These are phyloP conservation scores for Straminergon stramineum DNA, from an alignment of 225 moss, liverwort and hornwort species.

Conservation along the genomic window DNA sequence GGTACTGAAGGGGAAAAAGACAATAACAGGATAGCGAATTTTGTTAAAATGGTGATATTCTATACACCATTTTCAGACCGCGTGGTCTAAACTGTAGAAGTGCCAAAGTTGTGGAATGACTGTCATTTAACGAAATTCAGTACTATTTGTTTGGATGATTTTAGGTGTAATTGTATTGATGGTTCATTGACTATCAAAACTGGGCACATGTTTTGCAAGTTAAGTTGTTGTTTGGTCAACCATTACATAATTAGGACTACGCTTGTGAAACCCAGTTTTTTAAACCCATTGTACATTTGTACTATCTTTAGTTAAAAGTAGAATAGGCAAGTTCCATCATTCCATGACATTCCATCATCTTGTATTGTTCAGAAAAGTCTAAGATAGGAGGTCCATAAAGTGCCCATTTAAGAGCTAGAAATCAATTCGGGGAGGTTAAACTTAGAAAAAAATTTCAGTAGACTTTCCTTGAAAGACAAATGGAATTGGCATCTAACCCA, in stretches of 20 bases:
- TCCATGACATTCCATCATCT: not conserved
- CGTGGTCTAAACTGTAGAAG: no score
- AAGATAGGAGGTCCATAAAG: not conserved
- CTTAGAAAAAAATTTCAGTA: no score
- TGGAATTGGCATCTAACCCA: no score
- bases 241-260: not conserved
- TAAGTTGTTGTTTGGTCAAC: not conserved
- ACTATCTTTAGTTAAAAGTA: not conserved
- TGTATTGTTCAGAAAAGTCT: not conserved
- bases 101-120: no score
- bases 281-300: not conserved
- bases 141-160: not conserved
- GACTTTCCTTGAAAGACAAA: no score
- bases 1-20: not conserved
- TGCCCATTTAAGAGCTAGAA: not conserved
- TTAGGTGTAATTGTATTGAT: not conserved
- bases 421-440: no score
- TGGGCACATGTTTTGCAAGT: not conserved
- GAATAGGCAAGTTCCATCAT: not conserved
- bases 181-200: not conserved
- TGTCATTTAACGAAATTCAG: no score
- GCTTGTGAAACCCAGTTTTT: not conserved
- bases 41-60: no score
- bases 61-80: no score
- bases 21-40: no score